Conservation (phyloP, 371 early-diverging fungal species). For the Mucor piriformis region DNA sequence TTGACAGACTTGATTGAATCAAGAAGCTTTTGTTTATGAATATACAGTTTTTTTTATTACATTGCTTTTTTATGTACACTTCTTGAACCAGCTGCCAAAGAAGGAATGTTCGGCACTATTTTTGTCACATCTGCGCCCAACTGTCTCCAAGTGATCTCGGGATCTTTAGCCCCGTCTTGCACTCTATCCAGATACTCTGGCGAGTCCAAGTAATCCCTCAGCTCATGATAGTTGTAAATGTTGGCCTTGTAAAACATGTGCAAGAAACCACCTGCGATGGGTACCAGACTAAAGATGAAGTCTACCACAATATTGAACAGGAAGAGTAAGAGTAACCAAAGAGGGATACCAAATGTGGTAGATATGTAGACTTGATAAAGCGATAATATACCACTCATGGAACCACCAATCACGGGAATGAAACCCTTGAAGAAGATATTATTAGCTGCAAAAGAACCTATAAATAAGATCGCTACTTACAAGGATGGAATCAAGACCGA, state of each 20-base stretch:
- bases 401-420: constrained; percentile 45
- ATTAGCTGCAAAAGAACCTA: background rate
- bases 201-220: constrained; percentile 12
- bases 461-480: constrained; percentile 16
- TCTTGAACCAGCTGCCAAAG: background rate
- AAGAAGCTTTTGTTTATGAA: too few relatives aligned
- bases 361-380: constrained; percentile 49
- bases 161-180: constrained; percentile 3
- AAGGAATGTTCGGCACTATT: background rate
- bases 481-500: constrained; percentile 46
- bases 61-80: background rate
- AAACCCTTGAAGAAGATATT: constrained; percentile 28
- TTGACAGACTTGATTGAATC: too few relatives aligned
- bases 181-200: constrained; percentile 16
- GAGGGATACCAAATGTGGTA: constrained; percentile 45
- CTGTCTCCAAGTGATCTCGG: constrained; percentile 21
- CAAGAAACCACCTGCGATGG: constrained; percentile 35
- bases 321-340: constrained; percentile 48
- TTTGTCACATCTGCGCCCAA: constrained; percentile 12
- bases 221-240: constrained; percentile 42
- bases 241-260: constrained; percentile 53
- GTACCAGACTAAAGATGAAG: constrained; percentile 39
- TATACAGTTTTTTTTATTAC: background rate
- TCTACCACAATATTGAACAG: constrained; percentile 39
- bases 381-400: constrained; percentile 28